phyloP scores from a whole-genome alignment of 352 stramenopile genomes.

The Phytophthora syringae region DNA sequence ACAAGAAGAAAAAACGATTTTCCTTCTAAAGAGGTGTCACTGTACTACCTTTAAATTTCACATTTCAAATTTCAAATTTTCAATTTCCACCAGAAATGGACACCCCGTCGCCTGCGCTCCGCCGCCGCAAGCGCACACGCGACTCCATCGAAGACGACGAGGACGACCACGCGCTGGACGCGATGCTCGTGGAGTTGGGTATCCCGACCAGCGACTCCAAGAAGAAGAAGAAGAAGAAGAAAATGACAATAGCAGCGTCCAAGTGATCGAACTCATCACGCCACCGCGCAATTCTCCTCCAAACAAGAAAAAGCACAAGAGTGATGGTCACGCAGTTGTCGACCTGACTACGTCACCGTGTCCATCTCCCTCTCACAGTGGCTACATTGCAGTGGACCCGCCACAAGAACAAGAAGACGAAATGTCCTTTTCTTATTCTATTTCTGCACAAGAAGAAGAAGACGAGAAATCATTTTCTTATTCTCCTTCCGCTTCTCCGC shows the following conservation, averaged over 20 bases:
- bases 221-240: conserved; percentile 19
- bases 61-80: no score
- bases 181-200: conserved; percentile 42
- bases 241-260: background rate
- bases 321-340: conserved; percentile 35
- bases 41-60: no score
- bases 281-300: conserved; percentile 29
- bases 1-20: no score
- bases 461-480: no score
- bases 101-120: conserved; percentile 1
- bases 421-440: conserved; percentile 29
- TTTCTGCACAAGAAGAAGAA: conserved; percentile 45
- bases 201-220: conserved; percentile 26
- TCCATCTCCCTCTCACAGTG: conserved; percentile 10
- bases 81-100: background rate
- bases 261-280: conserved; percentile 57
- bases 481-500: conserved; percentile 12
- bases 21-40: no score
- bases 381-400: conserved; percentile 9
- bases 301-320: conserved; percentile 18
- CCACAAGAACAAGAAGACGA: conserved; percentile 6
- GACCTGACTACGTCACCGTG: conserved; percentile 46
- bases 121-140: conserved; percentile 14
- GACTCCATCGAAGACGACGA: conserved; percentile 32
- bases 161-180: conserved; percentile 35